Base-by-base conservation (phyloP, 441 rosid genomes). In the Iberis amara region DNA sequence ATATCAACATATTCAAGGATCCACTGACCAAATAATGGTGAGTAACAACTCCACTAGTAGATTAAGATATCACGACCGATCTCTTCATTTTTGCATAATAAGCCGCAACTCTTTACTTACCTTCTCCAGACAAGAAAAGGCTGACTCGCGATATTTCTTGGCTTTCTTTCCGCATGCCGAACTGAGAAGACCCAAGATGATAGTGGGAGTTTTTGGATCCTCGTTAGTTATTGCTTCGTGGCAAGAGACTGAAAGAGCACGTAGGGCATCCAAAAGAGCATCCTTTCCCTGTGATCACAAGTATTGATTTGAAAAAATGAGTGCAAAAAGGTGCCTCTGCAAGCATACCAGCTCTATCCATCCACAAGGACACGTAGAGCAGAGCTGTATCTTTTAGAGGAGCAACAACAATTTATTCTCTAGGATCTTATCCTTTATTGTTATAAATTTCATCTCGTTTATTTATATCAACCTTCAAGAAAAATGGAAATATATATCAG, bases 101-200 rank as follows among this genome's bases (percentile, higher is more conserved):
- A 27, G 33, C 49, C 15, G 8, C 28, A 48, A 57, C 37, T 42
- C 51, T 40, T 40, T 26, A 54, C 48, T 23, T 66, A 88, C 98
- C 87, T 83, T 85, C 58, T 88, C 81, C 55, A 91, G 83, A 72
- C 85, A 75, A 37, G 68, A 65, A 56, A 88, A 85, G 33, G 94
- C 94, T 4, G 94, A 85, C 79, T 85, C 98, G 15, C 85, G 79
- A 63, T 83, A 88, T 68, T 79, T 88, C 79, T 82, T 85, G 63
- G 60, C 63, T 65, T 80, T 91, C 65, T 88, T 91, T 48, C 43
- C 68, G 66, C 95, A 87, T 24, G 96, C 94, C 56, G 91, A 77
- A 68, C 72, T 81, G 30, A 88, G 73, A 52, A 78, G 39, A 65
- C 65, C 68, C 76, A 91, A 63, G 66, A 91, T 85, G 55, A 80